Evolutionary conservation across 129 eudicot genomes (phyloP).

Genomic region (Pulicaria dysenterica): DNA sequence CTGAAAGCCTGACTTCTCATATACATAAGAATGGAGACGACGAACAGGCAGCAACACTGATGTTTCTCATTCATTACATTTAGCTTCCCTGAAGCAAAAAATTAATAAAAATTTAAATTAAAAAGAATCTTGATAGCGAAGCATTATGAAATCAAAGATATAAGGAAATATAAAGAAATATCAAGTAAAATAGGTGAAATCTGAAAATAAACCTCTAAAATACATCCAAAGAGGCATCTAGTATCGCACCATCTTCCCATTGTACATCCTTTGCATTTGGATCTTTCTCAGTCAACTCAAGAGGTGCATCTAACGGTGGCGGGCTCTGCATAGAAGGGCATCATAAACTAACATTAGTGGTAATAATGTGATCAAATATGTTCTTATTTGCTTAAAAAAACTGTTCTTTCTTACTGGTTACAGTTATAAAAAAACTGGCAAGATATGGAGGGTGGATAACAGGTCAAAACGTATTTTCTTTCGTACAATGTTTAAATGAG

Average conservation of each 20-base stretch:
- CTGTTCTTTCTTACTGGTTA: too few species aligned
- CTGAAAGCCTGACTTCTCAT: conserved; percentile 26
- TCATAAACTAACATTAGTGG: neutral
- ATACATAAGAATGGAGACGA: neutral
- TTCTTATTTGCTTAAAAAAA: neutral
- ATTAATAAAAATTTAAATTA: neutral
- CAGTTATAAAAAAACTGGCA: neutral
- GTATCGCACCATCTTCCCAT: conserved; percentile 91
- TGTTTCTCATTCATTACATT: conserved; percentile 32
- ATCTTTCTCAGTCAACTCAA: conserved; percentile 68
- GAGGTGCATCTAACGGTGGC: conserved; percentile 84
- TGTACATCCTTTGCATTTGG: conserved; percentile 53
- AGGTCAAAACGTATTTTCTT: neutral
- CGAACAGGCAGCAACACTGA: neutral
- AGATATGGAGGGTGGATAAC: neutral
- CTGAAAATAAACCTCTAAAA: conserved; percentile 58
- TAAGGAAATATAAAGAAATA: neutral
- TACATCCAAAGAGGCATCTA: conserved; percentile 56
- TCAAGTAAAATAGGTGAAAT: conserved; percentile 8
- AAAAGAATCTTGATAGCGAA: neutral
- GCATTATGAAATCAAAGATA: neutral
- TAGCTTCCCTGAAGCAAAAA: conserved; percentile 20
- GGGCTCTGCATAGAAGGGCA: conserved; percentile 57
- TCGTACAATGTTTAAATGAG: neutral
- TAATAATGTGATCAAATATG: neutral